A percentile compares a stretch with the other conserved stretches of the same genome.
phyloP scores from a whole-genome alignment of 257 asterid species.

The Scutellaria barbata region DNA sequence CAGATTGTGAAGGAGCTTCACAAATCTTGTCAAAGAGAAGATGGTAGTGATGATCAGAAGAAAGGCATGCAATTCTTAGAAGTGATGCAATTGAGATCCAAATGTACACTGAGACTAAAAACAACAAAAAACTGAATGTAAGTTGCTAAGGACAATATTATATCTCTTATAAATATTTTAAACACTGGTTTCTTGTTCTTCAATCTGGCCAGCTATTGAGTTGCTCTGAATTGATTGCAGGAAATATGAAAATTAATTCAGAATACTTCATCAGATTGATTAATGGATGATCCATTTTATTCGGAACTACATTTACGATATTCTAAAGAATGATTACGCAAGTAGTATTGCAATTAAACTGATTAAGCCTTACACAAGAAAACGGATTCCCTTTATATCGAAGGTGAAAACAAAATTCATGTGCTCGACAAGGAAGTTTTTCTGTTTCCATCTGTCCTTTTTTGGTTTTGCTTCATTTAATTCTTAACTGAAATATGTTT shows the following conservation, averaged over 20 bases:
- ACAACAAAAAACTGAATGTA: constrained; percentile 98
- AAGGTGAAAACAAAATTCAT: constrained; percentile 50
- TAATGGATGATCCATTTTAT: constrained; percentile 98
- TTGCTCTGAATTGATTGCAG: constrained; percentile 50
- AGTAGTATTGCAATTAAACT: constrained; percentile 96
- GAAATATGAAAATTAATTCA: no score
- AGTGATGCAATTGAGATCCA: constrained; percentile 98
- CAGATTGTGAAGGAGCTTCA: constrained; percentile 98
- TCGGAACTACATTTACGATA: constrained; percentile 96
- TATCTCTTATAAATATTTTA: not conserved
- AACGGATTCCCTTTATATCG: constrained; percentile 93
- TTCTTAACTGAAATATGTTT: no score
- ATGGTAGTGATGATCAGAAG: constrained; percentile 98
- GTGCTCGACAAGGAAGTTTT: no score
- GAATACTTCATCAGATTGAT: no score
- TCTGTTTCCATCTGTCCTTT: no score
- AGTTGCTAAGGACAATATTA: constrained; percentile 2
- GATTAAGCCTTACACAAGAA: constrained; percentile 96
- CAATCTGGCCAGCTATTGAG: constrained; percentile 18
- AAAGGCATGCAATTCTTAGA: constrained; percentile 95
- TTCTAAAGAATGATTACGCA: constrained; percentile 95
- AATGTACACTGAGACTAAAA: constrained; percentile 96
- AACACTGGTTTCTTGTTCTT: constrained; percentile 15
- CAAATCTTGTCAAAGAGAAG: constrained; percentile 95
- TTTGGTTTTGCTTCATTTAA: no score